Evolutionary conservation across 345 rosid species (phyloP).

Genomic region (Microcos paniculata): DNA sequence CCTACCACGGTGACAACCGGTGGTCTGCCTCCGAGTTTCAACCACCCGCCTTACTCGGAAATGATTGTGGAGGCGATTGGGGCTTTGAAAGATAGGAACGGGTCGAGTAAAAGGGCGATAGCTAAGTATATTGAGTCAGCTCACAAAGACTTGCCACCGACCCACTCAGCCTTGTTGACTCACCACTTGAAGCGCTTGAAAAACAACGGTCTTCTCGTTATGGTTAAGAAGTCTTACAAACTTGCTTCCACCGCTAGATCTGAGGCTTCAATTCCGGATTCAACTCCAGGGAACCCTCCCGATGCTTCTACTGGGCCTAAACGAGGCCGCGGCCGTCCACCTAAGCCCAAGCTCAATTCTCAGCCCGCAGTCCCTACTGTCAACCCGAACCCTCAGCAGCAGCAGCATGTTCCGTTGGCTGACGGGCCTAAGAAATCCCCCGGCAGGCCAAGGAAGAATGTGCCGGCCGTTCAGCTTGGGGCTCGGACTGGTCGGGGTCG

Average conservation of each 20-base stretch:
- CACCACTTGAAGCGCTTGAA: conserved; percentile 61
- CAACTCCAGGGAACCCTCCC: conserved; percentile 12
- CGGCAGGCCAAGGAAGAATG: conserved; percentile 51
- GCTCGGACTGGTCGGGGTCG: conserved; percentile 34
- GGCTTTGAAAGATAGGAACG: conserved; percentile 63
- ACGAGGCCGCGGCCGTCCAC: conserved; percentile 74
- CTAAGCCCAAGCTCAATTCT: conserved; percentile 33
- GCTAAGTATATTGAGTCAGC: conserved; percentile 55
- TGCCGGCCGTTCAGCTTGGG: conserved; percentile 3
- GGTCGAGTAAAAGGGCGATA: conserved; percentile 83
- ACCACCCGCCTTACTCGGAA: conserved; percentile 29
- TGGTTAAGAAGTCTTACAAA: conserved; percentile 67
- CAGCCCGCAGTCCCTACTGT: background rate
- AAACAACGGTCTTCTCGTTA: conserved; percentile 44
- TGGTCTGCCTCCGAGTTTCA: background rate
- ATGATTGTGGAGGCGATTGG: conserved; percentile 74
- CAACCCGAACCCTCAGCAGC: background rate
- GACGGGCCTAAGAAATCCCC: conserved; percentile 26
- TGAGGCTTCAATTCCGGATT: conserved; percentile 15
- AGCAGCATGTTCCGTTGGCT: background rate
- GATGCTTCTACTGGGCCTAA: conserved; percentile 35
- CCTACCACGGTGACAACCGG: background rate
- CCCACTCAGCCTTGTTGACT: conserved; percentile 55
- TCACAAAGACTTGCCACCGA: conserved; percentile 44
- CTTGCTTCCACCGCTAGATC: conserved; percentile 41